Percentiles rank a stretch among this genome's conserved stretches.
Evolutionary conservation across 768 basidiomycete genomes (phyloP).

Genomic region (Phylloporus rhodoxanthus): DNA sequence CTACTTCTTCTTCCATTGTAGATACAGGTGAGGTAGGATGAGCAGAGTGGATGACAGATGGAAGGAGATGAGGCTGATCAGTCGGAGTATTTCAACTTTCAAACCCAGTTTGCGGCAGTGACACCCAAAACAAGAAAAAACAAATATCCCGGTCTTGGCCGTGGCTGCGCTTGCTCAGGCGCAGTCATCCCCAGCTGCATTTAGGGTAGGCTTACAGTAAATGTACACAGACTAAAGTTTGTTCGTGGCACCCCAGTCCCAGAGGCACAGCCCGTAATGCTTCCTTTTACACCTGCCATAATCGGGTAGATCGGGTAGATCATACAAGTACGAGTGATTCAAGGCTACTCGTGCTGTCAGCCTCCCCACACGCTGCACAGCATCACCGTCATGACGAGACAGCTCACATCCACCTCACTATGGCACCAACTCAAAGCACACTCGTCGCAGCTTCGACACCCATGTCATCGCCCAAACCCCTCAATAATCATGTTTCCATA

Average conservation of each 20-base stretch:
- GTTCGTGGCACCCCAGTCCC: background rate
- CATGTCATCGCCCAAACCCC: background rate
- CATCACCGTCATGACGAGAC: background rate
- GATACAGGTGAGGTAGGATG: constrained; percentile 21
- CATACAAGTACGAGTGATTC: background rate
- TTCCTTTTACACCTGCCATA: constrained; percentile 9
- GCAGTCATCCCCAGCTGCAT: background rate
- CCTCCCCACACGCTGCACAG: constrained; percentile 10
- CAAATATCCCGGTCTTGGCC: background rate
- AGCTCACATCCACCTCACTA: background rate
- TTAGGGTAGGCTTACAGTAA: constrained; percentile 1
- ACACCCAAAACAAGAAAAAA: constrained; percentile 19
- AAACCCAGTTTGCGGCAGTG: constrained; percentile 15
- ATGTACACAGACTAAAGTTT: no score
- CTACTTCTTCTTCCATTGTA: constrained; percentile 62
- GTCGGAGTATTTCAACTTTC: constrained; percentile 25
- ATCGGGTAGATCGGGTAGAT: constrained; percentile 7
- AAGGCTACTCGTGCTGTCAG: no score
- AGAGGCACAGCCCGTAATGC: background rate
- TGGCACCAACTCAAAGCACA: constrained; percentile 15
- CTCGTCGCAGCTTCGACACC: background rate
- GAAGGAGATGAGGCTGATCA: constrained; percentile 17
- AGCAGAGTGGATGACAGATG: constrained; percentile 15
- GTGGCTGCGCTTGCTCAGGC: background rate
- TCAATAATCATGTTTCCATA: constrained; percentile 5